Percentiles rank a stretch among this genome's conserved stretches.
These are phyloP conservation scores for Solanum hybrid DNA, from an alignment of 305 asterid species.

Conservation along the genomic window DNA sequence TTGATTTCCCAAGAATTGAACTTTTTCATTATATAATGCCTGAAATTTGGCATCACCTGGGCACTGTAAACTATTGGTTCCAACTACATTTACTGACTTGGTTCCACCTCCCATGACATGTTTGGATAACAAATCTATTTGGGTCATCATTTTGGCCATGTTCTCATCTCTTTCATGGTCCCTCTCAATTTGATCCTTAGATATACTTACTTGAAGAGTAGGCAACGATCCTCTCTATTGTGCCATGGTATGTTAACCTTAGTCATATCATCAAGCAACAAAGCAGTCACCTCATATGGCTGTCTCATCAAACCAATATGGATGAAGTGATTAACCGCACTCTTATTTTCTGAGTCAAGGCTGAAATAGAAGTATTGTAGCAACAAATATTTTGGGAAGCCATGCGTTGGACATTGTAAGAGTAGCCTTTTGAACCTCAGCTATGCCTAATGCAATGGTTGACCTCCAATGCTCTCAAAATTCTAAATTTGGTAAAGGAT, in stretches of 20 bases:
- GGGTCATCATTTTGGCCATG: background rate
- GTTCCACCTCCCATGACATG: background rate
- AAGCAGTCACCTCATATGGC: background rate
- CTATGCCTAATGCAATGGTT: background rate
- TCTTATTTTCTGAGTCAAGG: background rate
- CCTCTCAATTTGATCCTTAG: background rate
- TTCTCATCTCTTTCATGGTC: background rate
- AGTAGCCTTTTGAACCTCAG: background rate
- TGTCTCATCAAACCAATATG: background rate
- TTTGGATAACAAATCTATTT: background rate
- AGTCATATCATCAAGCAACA: background rate
- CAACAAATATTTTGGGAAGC: background rate
- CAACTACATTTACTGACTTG: background rate
- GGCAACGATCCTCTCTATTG: background rate
- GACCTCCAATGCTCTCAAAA: background rate
- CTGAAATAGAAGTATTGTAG: background rate
- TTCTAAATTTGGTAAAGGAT: background rate
- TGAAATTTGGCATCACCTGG: background rate
- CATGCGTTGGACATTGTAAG: background rate
- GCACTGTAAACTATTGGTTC: background rate
- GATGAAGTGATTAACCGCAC: background rate
- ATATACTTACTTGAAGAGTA: background rate
- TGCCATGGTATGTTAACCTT: background rate
- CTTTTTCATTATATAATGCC: background rate
- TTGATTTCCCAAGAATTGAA: background rate